Base-by-base conservation (phyloP, 352 stramenopile species). In the Phytophthora constricta region DNA sequence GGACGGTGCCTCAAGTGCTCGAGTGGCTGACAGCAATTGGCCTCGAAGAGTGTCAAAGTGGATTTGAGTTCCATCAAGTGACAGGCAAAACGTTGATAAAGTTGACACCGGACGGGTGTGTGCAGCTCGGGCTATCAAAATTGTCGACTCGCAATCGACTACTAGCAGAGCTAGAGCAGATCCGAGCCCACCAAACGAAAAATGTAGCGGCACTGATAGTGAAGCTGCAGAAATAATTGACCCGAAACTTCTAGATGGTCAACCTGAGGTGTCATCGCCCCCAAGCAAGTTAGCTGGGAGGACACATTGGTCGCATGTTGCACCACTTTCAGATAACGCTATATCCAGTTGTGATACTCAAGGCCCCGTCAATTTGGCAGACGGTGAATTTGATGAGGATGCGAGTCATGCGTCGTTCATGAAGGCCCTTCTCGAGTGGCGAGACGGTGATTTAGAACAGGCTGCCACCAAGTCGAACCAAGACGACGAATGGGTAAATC, bases 31-130 rank as follows among this genome's bases (percentile, higher is more conserved):
- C 54, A 7, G 58, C 65, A 13, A 74, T 95, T 13, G 77, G 70
- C 0, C 55, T 95, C 23, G 79, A 90, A 17, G 82, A 95, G 52
- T 91, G 78, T 26, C 72, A 90, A 13, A 75, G 70, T 17, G 70
- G 77, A 3, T 93, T 95, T 41, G 87, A 95, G 66, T 95, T 86
- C 25, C 86, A 95, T 49, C 82, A 93, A 62, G 68, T 95, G n/a
- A 85, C 76, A 3, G 87, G 85, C 0, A 54, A 68, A 17, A 70
- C 60, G 14, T 27, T 95, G 5, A 59, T 95, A 0, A 55, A 52
- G 1, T 65, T 93, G 48, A 63, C 73, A n/a, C 23, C 76, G 2
- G 71, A 82, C 17, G 82, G 87, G 26, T 80, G 81, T 20, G 61
- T 68, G 0, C 61, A 79, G 22, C 77, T 93, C n/a, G 80, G 86